These are phyloP conservation scores for Arctium lappa DNA, from an alignment of 129 eudicot species.

Conservation along the genomic window DNA sequence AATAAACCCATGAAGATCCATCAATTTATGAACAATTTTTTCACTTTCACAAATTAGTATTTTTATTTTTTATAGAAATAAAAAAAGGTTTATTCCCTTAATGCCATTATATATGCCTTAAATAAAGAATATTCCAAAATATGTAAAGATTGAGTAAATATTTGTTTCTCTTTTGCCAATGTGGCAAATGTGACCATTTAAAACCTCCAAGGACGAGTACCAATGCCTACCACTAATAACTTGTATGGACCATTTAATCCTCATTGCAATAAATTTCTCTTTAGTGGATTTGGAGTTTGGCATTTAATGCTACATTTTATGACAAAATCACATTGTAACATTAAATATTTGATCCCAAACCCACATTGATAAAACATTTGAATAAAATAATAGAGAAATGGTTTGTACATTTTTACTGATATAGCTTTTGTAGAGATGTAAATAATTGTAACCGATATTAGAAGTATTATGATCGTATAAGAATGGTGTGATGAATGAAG, in stretches of 20 bases:
- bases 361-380: neutral
- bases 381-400: neutral
- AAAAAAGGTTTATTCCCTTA: neutral
- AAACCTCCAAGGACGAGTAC: neutral
- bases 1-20: neutral
- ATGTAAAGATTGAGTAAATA: neutral
- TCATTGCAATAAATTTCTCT: neutral
- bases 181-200: slow-evolving; percentile 16
- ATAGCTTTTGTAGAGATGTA: neutral
- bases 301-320: neutral
- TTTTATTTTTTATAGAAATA: neutral
- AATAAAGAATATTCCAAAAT: slow-evolving; percentile 8
- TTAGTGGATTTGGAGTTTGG: slow-evolving; percentile 17
- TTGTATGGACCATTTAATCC: slow-evolving; percentile 17
- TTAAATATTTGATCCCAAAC: neutral
- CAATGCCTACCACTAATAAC: slow-evolving; percentile 6
- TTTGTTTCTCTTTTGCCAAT: neutral
- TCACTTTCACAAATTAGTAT: neutral
- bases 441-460: neutral
- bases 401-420: neutral
- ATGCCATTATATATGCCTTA: neutral
- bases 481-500: neutral
- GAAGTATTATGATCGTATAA: neutral
- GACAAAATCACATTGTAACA: neutral
- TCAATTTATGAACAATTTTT: neutral